Conservation (phyloP, 2,329 filamentous ascomycete genomes). For the Macrophomina phaseolina region DNA sequence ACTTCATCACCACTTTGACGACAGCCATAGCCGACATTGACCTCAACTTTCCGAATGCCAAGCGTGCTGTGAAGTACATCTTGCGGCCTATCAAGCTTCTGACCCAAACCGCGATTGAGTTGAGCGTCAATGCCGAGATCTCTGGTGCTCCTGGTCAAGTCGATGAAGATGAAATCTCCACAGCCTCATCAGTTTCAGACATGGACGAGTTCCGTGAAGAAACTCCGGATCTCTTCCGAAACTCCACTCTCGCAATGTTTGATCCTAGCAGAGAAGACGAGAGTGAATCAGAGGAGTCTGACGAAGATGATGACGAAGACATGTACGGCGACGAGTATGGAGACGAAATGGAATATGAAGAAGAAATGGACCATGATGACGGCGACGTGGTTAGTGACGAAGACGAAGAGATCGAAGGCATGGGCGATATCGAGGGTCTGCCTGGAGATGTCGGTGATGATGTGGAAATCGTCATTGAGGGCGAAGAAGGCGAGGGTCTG, state of each 20-base stretch:
- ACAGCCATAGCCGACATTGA: slow-evolving; percentile 94
- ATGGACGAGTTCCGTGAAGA: slow-evolving; percentile 76
- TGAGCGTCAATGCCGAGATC: slow-evolving; percentile 82
- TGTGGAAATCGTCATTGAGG: slow-evolving; percentile 85
- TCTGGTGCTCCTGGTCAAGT: slow-evolving; percentile 66
- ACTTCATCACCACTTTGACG: slow-evolving; percentile 87
- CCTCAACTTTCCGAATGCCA: slow-evolving; percentile 90
- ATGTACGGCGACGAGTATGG: slow-evolving; percentile 93
- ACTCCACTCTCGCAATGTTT: slow-evolving; percentile 93
- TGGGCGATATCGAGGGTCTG: slow-evolving; percentile 73
- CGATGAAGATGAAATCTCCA: slow-evolving; percentile 86
- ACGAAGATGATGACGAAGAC: slow-evolving; percentile 65
- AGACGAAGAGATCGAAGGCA: slow-evolving; percentile 77
- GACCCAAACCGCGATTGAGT: slow-evolving; percentile 82
- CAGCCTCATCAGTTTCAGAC: slow-evolving; percentile 87
- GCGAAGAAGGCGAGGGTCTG: slow-evolving; percentile 62
- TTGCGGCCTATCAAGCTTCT: slow-evolving; percentile 85
- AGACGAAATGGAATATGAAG: slow-evolving; percentile 91
- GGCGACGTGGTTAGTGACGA: slow-evolving; percentile 91
- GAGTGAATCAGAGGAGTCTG: slow-evolving; percentile 75
- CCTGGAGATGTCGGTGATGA: slow-evolving; percentile 68
- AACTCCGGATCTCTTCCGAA: slow-evolving; percentile 95
- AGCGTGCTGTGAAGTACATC: slow-evolving; percentile 95
- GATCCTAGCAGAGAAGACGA: slow-evolving; percentile 83
- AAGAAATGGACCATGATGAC: slow-evolving; percentile 78